phyloP scores from a whole-genome alignment of 768 basidiomycete species.

The Serendipita sp. region DNA sequence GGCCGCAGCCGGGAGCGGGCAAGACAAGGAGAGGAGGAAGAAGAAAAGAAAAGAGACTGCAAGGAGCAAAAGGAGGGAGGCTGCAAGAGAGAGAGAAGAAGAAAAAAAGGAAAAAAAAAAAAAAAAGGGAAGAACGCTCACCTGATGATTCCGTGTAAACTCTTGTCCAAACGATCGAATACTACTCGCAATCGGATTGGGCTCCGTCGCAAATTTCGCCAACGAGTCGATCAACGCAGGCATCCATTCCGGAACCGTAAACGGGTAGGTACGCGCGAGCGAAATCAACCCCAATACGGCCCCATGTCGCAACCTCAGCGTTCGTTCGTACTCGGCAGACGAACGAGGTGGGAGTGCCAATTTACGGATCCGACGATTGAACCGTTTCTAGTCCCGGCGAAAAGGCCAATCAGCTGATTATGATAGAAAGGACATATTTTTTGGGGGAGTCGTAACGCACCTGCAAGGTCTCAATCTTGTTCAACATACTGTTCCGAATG shows the following conservation, averaged over 20 bases:
- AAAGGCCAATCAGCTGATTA: not conserved
- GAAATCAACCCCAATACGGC: conserved; percentile 30
- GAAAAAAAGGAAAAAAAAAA: not conserved
- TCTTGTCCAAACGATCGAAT: conserved; percentile 42
- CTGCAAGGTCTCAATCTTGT: conserved; percentile 72
- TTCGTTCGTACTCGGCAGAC: conserved; percentile 55
- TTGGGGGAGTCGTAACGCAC: conserved; percentile 22
- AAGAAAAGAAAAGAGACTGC: no score
- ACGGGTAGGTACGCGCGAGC: not conserved
- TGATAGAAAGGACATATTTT: not conserved
- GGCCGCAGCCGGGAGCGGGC: no score
- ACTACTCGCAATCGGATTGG: conserved; percentile 78
- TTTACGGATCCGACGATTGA: conserved; percentile 24
- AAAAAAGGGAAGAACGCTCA: conserved; percentile 4
- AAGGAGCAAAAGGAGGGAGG: no score
- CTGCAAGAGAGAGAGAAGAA: not conserved
- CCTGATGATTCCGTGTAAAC: conserved; percentile 4
- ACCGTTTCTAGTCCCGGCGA: conserved; percentile 46
- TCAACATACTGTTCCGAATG: conserved; percentile 76
- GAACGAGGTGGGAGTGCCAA: conserved; percentile 42
- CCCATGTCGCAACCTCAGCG: conserved; percentile 61
- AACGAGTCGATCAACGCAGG: conserved; percentile 40
- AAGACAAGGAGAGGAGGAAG: no score
- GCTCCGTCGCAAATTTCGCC: conserved; percentile 65
- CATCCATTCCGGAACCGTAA: conserved; percentile 10